Evolutionary conservation across 352 stramenopile genomes (phyloP).

Genomic region (Pythium phragmiticola): DNA sequence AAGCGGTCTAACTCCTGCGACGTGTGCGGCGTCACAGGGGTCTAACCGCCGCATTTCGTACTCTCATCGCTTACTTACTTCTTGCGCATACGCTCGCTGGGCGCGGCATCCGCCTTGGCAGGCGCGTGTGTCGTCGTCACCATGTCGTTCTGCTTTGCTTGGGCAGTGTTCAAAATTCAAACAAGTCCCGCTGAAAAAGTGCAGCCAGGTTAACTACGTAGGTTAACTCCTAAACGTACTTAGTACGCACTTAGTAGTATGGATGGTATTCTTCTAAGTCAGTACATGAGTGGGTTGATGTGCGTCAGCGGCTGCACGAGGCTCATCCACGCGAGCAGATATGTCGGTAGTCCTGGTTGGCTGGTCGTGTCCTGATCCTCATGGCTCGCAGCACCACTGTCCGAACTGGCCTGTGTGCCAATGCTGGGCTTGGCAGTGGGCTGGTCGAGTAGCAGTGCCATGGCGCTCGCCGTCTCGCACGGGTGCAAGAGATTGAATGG

Average conservation of each 20-base stretch:
- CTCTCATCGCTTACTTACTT: constrained; percentile 13
- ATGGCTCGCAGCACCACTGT: background rate
- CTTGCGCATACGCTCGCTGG: constrained; percentile 22
- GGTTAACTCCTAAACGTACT: constrained; percentile 1
- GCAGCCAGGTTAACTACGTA: background rate
- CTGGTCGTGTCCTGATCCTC: background rate
- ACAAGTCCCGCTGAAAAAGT: background rate
- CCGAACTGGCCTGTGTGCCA: background rate
- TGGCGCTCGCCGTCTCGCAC: constrained; percentile 68
- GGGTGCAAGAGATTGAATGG: constrained; percentile 78
- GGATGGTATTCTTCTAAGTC: background rate
- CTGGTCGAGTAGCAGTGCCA: constrained; percentile 55
- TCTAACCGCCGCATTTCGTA: background rate
- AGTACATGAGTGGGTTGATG: constrained; percentile 49
- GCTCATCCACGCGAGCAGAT: constrained; percentile 73
- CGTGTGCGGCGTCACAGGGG: background rate
- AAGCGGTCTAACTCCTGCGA: constrained; percentile 1
- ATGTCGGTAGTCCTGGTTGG: constrained; percentile 17
- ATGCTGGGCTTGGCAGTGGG: background rate
- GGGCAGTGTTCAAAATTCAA: constrained; percentile 23
- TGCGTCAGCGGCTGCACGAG: constrained; percentile 66
- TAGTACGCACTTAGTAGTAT: constrained; percentile 18
- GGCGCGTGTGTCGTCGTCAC: background rate
- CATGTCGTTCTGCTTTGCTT: constrained; percentile 4
- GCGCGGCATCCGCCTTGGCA: background rate